Conservation (phyloP, 805 yeast species). For the Lipomyces orientalis region DNA sequence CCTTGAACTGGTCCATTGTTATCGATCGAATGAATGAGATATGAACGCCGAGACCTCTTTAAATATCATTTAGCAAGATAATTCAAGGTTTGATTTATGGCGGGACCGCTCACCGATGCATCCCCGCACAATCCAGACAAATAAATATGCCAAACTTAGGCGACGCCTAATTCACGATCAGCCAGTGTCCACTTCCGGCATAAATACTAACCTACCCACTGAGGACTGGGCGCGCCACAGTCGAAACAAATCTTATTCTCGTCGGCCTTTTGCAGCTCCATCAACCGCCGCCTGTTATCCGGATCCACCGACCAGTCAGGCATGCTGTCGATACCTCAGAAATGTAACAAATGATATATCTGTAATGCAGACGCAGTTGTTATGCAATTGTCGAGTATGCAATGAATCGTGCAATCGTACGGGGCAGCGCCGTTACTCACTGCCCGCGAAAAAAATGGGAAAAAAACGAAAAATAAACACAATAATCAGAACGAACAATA, state of each 20-base stretch:
- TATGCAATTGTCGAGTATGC: not conserved
- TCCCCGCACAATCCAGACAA: constrained; percentile 97
- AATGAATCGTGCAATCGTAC: not conserved
- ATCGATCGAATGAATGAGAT: constrained; percentile 94
- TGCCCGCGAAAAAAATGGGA: not conserved
- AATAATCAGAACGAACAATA: not conserved
- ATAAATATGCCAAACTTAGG: constrained; percentile 97
- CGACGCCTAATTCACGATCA: constrained; percentile 58
- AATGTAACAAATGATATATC: not conserved
- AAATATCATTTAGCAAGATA: not conserved
- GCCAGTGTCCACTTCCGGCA: not conserved
- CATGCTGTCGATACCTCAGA: constrained; percentile 23
- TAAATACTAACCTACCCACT: constrained; percentile 63
- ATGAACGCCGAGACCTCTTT: constrained; percentile 91
- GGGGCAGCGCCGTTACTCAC: not conserved
- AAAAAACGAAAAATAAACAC: not conserved
- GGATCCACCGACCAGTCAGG: constrained; percentile 90
- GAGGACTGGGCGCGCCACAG: constrained; percentile 95
- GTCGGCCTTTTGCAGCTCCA: constrained; percentile 77
- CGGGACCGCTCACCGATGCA: constrained; percentile 56
- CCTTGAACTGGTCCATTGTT: constrained; percentile 98
- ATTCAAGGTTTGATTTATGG: not conserved
- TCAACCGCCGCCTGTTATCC: constrained; percentile 72
- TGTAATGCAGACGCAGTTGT: not conserved
- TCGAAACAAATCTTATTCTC: constrained; percentile 90